phyloP scores from a whole-genome alignment of 306 rosid genomes.

The Castanea crenata region DNA sequence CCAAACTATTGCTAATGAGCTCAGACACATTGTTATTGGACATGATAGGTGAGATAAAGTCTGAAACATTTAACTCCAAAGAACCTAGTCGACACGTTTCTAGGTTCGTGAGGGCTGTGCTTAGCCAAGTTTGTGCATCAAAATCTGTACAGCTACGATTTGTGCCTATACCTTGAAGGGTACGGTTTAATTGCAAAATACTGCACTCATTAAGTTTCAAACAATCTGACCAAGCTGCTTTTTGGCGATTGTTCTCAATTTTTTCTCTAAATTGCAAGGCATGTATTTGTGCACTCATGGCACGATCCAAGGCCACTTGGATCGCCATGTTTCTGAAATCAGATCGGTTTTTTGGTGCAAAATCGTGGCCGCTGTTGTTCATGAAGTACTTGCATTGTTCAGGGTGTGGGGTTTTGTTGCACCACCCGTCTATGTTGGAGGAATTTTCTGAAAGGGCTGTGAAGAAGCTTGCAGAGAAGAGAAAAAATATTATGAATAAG shows the following conservation, averaged over 20 bases:
- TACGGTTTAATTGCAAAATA: slow-evolving; percentile 55
- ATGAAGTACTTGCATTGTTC: slow-evolving; percentile 54
- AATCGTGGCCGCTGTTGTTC: slow-evolving; percentile 26
- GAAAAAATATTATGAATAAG: slow-evolving; percentile 13
- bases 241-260: slow-evolving; percentile 26
- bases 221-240: slow-evolving; percentile 54
- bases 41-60: slow-evolving; percentile 29
- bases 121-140: slow-evolving; percentile 92
- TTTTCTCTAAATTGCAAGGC: slow-evolving; percentile 15
- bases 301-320: slow-evolving; percentile 49
- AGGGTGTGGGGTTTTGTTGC: slow-evolving; percentile 79
- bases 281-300: slow-evolving; percentile 19
- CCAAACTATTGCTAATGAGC: slow-evolving; percentile 70
- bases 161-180: slow-evolving; percentile 34
- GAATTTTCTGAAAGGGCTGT: slow-evolving; percentile 38
- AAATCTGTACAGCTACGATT: slow-evolving; percentile 33
- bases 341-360: slow-evolving; percentile 33
- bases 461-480: slow-evolving; percentile 34
- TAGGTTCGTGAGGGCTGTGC: slow-evolving; percentile 81
- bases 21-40: slow-evolving; percentile 46
- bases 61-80: slow-evolving; percentile 40
- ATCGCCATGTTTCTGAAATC: slow-evolving; percentile 48
- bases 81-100: slow-evolving; percentile 55
- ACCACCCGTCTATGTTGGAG: slow-evolving; percentile 61
- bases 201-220: slow-evolving; percentile 61